Base-by-base conservation (phyloP, 2,329 filamentous ascomycete species). In the Diaporthe amygdali region DNA sequence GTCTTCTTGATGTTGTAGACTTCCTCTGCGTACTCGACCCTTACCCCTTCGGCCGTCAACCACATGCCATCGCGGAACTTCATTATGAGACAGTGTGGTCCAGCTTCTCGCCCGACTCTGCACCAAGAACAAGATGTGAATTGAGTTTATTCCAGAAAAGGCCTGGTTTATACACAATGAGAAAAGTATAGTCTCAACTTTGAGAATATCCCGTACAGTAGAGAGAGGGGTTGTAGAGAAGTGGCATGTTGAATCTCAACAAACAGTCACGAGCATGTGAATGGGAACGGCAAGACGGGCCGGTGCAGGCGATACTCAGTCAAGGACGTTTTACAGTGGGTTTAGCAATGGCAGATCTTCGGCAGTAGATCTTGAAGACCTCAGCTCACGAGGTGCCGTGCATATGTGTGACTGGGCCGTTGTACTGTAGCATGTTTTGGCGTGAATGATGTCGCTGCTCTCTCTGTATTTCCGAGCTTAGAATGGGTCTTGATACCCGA, bases 61-160 rank as follows among this genome's bases (percentile, higher is more conserved):
- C 91, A 93, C 90, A 92, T 91, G 74, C 88, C 88, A 86, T 90
- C 88, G 74, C 88, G 87, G 75, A 90, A 90, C 82, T 88, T 90
- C 88, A 90, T 90, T 10, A 25, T 47, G 59, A 63, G 56, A 22
- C 20, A 22, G 12, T 17, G 27, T 47, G 41, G 59, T 47, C 14
- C n/a, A n/a, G 25, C 37, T n/a, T 25, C 15, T 4, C 27, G 7
- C 12, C 7, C 9, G 20, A 39, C 27, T 63, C 5, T 34, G 17
- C 41, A 22, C 17, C 22, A 39, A 47, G 39, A 46, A 17, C 14
- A n/a, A 41, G 34, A 14, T 39, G 5, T n/a, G 54, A 17, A 10
- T 12, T 49, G 22, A 22, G 25, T 44, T 4, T 5, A 70, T 7
- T 41, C 12, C 55, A 20, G 30, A 41, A 51, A 25, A 37, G 20